Evolutionary conservation across 768 basidiomycete species (phyloP).

Genomic region (Tricholomella constricta): DNA sequence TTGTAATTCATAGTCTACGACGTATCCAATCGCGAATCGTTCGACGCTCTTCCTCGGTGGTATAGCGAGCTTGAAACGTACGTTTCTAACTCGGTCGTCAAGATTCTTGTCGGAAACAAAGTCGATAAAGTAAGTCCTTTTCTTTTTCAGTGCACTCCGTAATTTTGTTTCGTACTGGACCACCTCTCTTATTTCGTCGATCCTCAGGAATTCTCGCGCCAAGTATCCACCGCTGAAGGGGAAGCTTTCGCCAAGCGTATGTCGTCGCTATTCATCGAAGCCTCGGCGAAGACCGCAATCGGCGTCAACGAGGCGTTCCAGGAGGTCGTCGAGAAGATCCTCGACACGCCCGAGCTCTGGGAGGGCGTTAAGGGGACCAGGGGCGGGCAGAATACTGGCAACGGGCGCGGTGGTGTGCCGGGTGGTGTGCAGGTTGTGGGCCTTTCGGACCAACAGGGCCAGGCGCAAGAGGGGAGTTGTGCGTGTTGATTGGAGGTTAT

Average conservation of each 20-base stretch:
- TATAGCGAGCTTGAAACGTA: conserved; percentile 92
- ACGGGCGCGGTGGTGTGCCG: conserved; percentile 49
- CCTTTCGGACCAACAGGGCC: conserved; percentile 24
- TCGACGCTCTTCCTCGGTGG: conserved; percentile 94
- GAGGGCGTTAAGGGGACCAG: conserved; percentile 32
- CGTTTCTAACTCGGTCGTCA: conserved; percentile 80
- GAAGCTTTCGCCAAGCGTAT: conserved; percentile 79
- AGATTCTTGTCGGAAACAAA: conserved; percentile 95
- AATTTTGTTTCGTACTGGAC: too few species aligned
- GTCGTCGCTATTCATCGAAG: conserved; percentile 86
- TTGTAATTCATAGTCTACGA: conserved; percentile 76
- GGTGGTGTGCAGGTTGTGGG: conserved; percentile 52
- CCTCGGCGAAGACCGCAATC: conserved; percentile 88
- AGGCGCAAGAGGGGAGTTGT: conserved; percentile 26
- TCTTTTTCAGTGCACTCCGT: neutral
- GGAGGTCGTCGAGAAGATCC: conserved; percentile 78
- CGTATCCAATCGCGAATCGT: conserved; percentile 88
- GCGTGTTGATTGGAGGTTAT: conserved; percentile 25
- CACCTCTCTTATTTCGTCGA: neutral
- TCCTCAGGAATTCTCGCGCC: conserved; percentile 82
- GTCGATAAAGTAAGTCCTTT: conserved; percentile 72
- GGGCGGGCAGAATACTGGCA: conserved; percentile 34
- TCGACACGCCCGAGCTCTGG: conserved; percentile 86
- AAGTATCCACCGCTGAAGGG: conserved; percentile 80
- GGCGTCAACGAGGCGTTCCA: conserved; percentile 75